Conservation (phyloP, 805 yeast genomes). For the Lachancea sp. region DNA sequence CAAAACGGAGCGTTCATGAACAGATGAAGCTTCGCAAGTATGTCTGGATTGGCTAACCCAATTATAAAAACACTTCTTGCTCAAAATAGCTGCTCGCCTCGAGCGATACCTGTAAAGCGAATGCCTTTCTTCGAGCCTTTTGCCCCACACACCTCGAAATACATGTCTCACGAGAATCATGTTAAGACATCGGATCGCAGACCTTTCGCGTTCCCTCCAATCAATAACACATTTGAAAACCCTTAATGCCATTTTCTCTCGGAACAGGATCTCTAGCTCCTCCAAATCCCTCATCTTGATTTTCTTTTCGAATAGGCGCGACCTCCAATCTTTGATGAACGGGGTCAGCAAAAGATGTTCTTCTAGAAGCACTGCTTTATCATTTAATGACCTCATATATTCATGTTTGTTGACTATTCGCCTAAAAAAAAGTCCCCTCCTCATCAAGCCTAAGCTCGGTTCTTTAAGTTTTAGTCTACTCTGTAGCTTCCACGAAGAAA, state of each 20-base stretch:
- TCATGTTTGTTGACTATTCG: background rate
- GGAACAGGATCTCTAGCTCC: slow-evolving; percentile 11
- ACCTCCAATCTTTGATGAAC: background rate
- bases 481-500: background rate
- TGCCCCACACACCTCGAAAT: slow-evolving; percentile 20
- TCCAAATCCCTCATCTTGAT: background rate
- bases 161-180: slow-evolving; percentile 9
- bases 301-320: background rate
- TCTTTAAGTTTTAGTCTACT: background rate
- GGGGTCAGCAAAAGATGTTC: background rate
- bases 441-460: background rate
- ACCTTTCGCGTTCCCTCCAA: slow-evolving; percentile 13
- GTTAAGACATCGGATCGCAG: slow-evolving; percentile 8
- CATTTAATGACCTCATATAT: background rate
- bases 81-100: background rate
- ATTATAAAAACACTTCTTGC: background rate
- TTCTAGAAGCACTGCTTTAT: slow-evolving; percentile 1
- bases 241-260: slow-evolving; percentile 11
- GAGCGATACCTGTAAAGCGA: background rate
- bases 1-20: background rate
- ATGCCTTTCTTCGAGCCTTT: slow-evolving; percentile 15
- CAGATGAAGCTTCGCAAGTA: background rate
- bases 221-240: slow-evolving; percentile 6
- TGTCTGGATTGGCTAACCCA: background rate
- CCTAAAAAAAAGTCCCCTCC: background rate